Base-by-base conservation (phyloP, 768 basidiomycete species). In the Kwoniella botswanensis region DNA sequence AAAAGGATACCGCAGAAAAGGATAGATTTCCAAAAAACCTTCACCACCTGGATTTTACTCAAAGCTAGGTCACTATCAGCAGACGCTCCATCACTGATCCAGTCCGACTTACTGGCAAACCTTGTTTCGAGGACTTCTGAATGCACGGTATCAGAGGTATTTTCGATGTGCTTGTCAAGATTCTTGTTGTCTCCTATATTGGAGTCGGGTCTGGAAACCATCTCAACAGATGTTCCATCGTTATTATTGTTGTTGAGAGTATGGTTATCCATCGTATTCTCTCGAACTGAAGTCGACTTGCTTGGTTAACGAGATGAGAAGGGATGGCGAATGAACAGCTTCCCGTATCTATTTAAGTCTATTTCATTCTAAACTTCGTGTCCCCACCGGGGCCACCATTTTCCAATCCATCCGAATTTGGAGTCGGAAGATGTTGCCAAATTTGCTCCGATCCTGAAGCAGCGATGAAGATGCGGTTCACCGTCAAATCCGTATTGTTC, bases 1-100 rank as follows among this genome's bases (percentile, higher is more conserved):
- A 50, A 22, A n/a, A 71, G 56, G 42, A 74, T 65, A 5, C 58
- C 35, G 44, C 73, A 74, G 50, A 58, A 74, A 26, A 74, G 56
- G 5, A 74, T 65, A 26, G 55, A 53, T 65, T 54, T 57, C 73
- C 73, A 74, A 58, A 74, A 74, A 52, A 63, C 50, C 54, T 63
- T 67, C 18, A 50, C 50, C 7, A 29, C 26, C 17, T 56, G 41
- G 44, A 43, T 53, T 11, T 58, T 42, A 41, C 65, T 58, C 21
- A 71, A 58, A 29, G 54, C 70, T 71, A 24, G 15, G n/a, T 53
- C 12, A 13, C 13, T 18, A 50, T 54, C 15, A 63, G 60, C 46
- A 13, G 35, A 35, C 35, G 35, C 35, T 18, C 11, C 18, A 35
- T 62, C 59, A 18, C 1, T 35, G 21, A 52, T 55, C 9, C 29